Percentiles rank a stretch among this genome's conserved stretches.
Evolutionary conservation across 2,329 filamentous ascomycete genomes (phyloP).

Genomic region (Amauroascus verrucosus): DNA sequence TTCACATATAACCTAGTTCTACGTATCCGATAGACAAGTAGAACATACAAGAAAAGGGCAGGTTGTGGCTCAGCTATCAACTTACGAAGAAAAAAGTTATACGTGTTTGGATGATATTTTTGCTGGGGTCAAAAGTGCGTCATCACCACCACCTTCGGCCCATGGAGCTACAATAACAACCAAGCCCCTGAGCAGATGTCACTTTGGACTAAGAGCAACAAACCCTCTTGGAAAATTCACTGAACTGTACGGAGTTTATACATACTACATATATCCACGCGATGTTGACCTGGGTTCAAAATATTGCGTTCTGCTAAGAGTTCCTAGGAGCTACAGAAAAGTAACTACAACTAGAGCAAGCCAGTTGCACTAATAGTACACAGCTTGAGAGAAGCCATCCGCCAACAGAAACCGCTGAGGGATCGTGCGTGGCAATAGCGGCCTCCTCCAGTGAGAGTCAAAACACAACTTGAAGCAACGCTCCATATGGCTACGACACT

Average conservation of each 20-base stretch:
- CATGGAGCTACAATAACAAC: neutral
- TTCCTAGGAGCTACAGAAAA: no score
- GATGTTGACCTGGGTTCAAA: no score
- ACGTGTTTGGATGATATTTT: neutral
- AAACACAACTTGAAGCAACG: constrained; percentile 5
- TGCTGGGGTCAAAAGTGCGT: neutral
- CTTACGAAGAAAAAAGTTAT: neutral
- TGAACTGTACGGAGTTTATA: no score
- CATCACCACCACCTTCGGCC: neutral
- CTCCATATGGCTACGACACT: no score
- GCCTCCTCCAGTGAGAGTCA: neutral
- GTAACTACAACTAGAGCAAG: no score
- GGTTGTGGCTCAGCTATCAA: constrained; percentile 1
- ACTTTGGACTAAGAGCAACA: no score
- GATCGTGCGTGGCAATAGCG: constrained; percentile 5
- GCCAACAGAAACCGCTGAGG: neutral
- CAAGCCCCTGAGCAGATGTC: neutral
- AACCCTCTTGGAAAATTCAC: no score
- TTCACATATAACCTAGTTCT: neutral
- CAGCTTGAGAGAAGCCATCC: no score
- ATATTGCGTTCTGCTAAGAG: no score
- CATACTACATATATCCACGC: no score
- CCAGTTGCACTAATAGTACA: no score
- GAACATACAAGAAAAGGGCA: neutral
- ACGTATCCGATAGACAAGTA: neutral